These are phyloP conservation scores for Geotrichum restrictum DNA, from an alignment of 1,139 yeast species.

Conservation along the genomic window DNA sequence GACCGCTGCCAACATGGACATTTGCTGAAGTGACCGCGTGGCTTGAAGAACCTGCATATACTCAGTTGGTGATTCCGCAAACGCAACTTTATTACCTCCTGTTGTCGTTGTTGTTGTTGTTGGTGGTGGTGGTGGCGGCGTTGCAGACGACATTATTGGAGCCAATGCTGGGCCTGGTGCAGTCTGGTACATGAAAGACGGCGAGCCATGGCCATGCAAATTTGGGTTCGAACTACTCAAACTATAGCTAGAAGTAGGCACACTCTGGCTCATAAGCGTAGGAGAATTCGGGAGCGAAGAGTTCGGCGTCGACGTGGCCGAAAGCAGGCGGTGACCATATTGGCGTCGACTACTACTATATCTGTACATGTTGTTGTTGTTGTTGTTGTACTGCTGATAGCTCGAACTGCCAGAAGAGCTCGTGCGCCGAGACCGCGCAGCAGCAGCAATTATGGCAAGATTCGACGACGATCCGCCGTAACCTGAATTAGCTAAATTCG, in stretches of 20 bases:
- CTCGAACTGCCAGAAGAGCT: background rate
- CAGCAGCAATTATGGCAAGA: constrained; percentile 1
- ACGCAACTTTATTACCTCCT: constrained; percentile 27
- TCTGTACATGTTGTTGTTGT: constrained; percentile 1
- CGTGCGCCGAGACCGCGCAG: background rate
- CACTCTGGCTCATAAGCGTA: constrained; percentile 17
- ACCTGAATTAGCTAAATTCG: no score
- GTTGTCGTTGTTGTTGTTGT: no score
- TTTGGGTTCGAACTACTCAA: no score
- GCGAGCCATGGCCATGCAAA: background rate
- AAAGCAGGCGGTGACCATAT: no score
- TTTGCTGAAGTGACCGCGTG: constrained; percentile 41
- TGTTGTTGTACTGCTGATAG: constrained; percentile 1
- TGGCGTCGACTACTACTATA: background rate
- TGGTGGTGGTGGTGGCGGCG: constrained; percentile 33
- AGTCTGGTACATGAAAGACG: background rate
- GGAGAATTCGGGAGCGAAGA: constrained; percentile 15
- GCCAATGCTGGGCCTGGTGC: no score
- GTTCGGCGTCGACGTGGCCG: constrained; percentile 1
- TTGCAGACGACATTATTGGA: constrained; percentile 1
- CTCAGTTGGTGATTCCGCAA: constrained; percentile 34
- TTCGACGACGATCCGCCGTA: background rate
- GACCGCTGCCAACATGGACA: constrained; percentile 37
- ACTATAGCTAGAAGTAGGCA: no score
- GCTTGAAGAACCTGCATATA: constrained; percentile 41